Evolutionary conservation across 2,329 filamentous ascomycete genomes (phyloP).

Genomic region (Aspergillus sp.): DNA sequence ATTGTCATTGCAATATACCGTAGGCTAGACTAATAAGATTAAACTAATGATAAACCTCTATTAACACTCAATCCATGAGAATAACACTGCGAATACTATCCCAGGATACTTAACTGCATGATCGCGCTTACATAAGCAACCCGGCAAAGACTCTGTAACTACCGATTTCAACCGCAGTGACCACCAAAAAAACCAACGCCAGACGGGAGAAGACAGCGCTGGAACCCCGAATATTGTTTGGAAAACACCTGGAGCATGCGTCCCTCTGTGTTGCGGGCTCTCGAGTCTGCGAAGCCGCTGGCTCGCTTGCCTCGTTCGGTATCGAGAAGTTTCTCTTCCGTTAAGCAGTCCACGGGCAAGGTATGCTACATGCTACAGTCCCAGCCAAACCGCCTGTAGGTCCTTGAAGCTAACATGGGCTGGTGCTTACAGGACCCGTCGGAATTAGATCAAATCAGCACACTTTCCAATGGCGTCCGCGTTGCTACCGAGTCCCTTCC

Average conservation of each 20-base stretch:
- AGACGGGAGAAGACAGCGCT: neutral
- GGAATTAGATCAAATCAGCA: conserved; percentile 80
- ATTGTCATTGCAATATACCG: too few species aligned
- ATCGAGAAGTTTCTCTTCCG: conserved; percentile 30
- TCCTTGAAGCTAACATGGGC: neutral
- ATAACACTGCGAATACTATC: too few species aligned
- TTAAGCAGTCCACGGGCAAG: conserved; percentile 25
- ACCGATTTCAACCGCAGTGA: conserved; percentile 12
- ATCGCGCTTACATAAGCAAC: conserved; percentile 24
- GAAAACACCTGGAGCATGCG: conserved; percentile 23
- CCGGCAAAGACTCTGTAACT: conserved; percentile 12
- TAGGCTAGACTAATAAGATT: too few species aligned
- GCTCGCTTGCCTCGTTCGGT: conserved; percentile 25
- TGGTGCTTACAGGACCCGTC: conserved; percentile 58
- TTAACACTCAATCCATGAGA: too few species aligned
- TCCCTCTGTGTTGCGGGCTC: conserved; percentile 33
- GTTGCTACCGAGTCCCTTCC: conserved; percentile 92
- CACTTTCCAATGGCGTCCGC: conserved; percentile 81
- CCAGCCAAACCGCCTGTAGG: too few species aligned
- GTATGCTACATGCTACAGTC: conserved; percentile 12
- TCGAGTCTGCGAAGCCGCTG: conserved; percentile 32
- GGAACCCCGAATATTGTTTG: neutral
- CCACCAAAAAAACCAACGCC: conserved; percentile 2
- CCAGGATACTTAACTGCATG: too few species aligned
- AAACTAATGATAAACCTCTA: too few species aligned